Percentiles rank a stretch among this genome's conserved stretches.
phyloP scores from a whole-genome alignment of 2,329 filamentous ascomycete genomes.

The Cercospora sp. region DNA sequence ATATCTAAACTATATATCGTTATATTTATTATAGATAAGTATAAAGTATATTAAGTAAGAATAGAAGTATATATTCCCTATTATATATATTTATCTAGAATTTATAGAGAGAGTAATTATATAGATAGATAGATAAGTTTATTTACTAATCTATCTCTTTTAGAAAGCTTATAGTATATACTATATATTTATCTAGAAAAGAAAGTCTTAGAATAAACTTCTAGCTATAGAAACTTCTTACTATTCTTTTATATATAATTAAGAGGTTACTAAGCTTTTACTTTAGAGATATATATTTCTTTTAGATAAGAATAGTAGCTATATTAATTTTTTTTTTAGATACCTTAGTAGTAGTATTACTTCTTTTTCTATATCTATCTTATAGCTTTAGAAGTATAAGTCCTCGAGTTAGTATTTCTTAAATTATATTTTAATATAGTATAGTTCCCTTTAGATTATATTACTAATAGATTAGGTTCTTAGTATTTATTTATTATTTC shows the following conservation, averaged over 20 bases:
- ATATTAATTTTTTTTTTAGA: background rate
- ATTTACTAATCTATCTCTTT: background rate
- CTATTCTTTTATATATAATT: background rate
- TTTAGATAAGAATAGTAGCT: background rate
- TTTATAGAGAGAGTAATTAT: no score
- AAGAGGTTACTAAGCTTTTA: background rate
- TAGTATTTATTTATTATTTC: background rate
- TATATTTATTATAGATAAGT: no score
- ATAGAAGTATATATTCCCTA: no score
- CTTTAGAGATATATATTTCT: background rate
- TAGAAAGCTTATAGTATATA: background rate
- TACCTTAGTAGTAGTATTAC: background rate
- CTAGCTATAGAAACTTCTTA: background rate
- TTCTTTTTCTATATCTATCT: background rate
- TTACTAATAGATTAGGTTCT: background rate
- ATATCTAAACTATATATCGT: no score
- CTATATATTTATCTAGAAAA: background rate
- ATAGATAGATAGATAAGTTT: background rate
- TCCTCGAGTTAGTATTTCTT: background rate
- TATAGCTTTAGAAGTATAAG: no score
- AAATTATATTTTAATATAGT: background rate
- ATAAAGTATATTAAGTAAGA: no score
- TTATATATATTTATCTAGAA: no score
- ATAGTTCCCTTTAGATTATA: background rate
- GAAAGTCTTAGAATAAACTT: background rate